Evolutionary conservation across 257 asterid species (phyloP), one percentile per base, ranked within the genome.

Genomic region (Nemophila menziesii): DNA sequence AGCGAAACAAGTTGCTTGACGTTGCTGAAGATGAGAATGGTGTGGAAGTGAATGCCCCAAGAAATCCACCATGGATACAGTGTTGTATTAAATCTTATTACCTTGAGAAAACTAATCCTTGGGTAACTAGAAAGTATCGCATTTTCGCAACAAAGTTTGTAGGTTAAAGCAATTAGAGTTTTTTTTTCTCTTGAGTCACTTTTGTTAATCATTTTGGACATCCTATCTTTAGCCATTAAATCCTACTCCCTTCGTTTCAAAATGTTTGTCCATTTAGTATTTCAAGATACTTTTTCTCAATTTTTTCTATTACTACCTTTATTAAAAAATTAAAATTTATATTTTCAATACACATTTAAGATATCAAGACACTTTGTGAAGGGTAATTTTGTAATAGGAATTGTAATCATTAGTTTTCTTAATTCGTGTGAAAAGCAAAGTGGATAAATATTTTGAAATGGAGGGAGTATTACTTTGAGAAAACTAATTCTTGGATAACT

Each of bases 61-160:
- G 87, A 64, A 68, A 68, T 55, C 96, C 92, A 17, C 85, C 84
- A 8, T 86, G 96, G 93, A 41, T 79, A 19, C 67, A 68, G 33
- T 71, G 80, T 56, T 86, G 94, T 72, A 44, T 86, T 60, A 61
- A 49, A 46, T 79, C 94, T 48, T 86, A 74, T 55, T 77, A 68
- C 22, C 20, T 52, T 0, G 73, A 74, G 37, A 47, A 62, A 49
- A 44, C 16, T 43, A 77, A 86, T 42, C 8, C 20, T 16, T 82
- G 93, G 94, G 90, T 81, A 6, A 79, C 72, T 56, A 70, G 93
- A 58, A 66, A 49, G 18, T 79, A 57, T 51, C 69, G 80, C 34
- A 58, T 86, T 45, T 79, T 67, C 62, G 77, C 18, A 33, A 82
- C 94, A 10, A 60, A 44, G 19, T 33, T 66, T 16, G 48, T 40